Conservation (phyloP, 306 rosid species). For the Quercus wislizeni region DNA sequence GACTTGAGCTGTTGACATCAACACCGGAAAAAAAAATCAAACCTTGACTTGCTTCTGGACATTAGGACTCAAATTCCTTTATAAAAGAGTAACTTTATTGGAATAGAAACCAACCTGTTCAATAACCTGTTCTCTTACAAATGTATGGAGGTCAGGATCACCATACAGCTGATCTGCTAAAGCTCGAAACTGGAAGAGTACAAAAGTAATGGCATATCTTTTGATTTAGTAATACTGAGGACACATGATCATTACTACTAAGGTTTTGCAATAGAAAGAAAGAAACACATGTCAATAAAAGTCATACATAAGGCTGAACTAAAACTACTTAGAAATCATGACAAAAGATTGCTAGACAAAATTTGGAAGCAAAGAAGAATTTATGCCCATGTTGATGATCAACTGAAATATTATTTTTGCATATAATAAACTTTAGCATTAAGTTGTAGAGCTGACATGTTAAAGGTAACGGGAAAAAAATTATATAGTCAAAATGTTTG, state of each 20-base stretch:
- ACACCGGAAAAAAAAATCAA: not conserved
- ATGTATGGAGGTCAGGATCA: constrained; percentile 65
- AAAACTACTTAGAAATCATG: too few species aligned
- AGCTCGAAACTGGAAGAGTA: constrained; percentile 73
- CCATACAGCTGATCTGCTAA: constrained; percentile 92
- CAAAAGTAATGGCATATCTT: constrained; percentile 20
- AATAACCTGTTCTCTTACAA: constrained; percentile 73
- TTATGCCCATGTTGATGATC: too few species aligned
- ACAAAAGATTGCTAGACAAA: too few species aligned
- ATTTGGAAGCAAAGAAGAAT: too few species aligned
- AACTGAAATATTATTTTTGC: too few species aligned
- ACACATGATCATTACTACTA: not conserved
- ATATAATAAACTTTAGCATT: not conserved
- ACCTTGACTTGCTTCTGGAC: not conserved
- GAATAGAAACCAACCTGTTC: constrained; percentile 53
- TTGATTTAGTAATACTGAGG: constrained; percentile 1
- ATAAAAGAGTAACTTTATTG: not conserved
- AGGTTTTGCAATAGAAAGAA: not conserved
- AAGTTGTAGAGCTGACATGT: too few species aligned
- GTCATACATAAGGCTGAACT: not conserved
- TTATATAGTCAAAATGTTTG: too few species aligned
- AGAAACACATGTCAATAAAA: not conserved
- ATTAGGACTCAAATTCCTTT: constrained; percentile 11
- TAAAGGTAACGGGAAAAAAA: too few species aligned
- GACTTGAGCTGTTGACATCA: constrained; percentile 51